Base-by-base conservation (phyloP, 2,329 filamentous ascomycete genomes). In the Trichoderma atrobrunneum region DNA sequence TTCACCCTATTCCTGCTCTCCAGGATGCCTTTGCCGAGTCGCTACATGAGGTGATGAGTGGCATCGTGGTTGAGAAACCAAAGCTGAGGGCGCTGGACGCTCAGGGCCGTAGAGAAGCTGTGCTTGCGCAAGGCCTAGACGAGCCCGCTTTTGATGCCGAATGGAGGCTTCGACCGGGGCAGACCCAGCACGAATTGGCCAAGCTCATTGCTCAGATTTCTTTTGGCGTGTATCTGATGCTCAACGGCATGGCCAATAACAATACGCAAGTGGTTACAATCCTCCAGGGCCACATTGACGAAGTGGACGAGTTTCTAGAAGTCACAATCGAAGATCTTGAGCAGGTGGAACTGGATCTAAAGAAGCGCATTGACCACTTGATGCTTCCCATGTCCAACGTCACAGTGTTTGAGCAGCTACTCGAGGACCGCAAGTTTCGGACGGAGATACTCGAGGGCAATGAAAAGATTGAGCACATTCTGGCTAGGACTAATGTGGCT, bases 141-240 rank as follows among this genome's bases (percentile, higher is more conserved):
- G 92, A 93, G 72, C 88, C 90, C 16, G 88, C 93, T 14, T 92
- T 93, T 79, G 91, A 90, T 67, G 88, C 90, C 63, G 83, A 89
- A 79, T 97, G 95, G 94, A 90, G 91, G 72, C 91, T 92, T 79
- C 89, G 91, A 68, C 87, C 90, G 0, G 90, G 90, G 57, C 93
- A 96, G 79, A 88, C 89, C 77, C 92, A 94, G 78, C 96, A 98
- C 79, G 94, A 97, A 74, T 85, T 98, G 73, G 91, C 92, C 85
- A 98, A 98, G 83, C 88, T 98, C 63, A 89, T 97, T 79, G 91
- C 95, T 18, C 95, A 98, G 81, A 95, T 98, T 76, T 92, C 94
- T 1, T 98, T 98, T 80, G 95, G 96, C 24, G 91, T 98, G 48
- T 95, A 98, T 80, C 85, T 98, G 59, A 84, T 98, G 72, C 89